Percentiles rank a stretch among this genome's conserved stretches.
These are phyloP conservation scores for Epichloe gansuensis DNA, from an alignment of 2,329 filamentous ascomycete genomes.

Conservation along the genomic window DNA sequence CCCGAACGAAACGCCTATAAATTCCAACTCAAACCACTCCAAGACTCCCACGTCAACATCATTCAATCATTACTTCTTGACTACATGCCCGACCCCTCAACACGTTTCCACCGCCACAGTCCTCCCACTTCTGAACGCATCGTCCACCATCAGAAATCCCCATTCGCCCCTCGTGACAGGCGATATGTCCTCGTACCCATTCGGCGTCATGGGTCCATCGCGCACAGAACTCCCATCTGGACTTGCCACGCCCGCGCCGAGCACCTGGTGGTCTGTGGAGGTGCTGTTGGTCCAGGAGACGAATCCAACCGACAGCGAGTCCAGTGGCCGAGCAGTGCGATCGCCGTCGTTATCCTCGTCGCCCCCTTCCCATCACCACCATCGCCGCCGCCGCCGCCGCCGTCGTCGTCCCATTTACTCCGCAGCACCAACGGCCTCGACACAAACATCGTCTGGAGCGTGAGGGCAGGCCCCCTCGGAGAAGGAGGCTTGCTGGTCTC, in stretches of 20 bases:
- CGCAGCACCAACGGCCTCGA: constrained; percentile 1
- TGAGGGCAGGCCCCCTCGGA: constrained; percentile 21
- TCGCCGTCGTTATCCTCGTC: constrained; percentile 24
- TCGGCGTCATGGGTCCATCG: constrained; percentile 42
- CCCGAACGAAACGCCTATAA: neutral
- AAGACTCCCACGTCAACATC: neutral
- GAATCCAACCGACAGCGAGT: constrained; percentile 16
- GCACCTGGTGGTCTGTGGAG: constrained; percentile 34
- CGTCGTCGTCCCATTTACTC: constrained; percentile 2
- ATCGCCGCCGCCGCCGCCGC: neutral
- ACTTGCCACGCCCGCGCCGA: constrained; percentile 18
- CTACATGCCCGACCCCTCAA: constrained; percentile 15
- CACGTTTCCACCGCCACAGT: constrained; percentile 42
- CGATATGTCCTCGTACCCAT: constrained; percentile 49
- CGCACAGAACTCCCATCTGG: constrained; percentile 13
- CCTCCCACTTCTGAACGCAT: constrained; percentile 29
- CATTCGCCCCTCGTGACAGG: constrained; percentile 51
- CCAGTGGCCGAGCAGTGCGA: constrained; percentile 25
- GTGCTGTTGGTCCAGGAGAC: constrained; percentile 17
- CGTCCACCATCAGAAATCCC: constrained; percentile 45
- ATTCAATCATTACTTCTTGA: neutral
- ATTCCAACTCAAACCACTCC: neutral
- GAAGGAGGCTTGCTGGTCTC: constrained; percentile 13
- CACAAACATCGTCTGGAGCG: constrained; percentile 33
- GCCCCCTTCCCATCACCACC: constrained; percentile 4